Evolutionary conservation across 1,139 yeast genomes (phyloP).

Genomic region (Spencermartinsiella ligniputridi): DNA sequence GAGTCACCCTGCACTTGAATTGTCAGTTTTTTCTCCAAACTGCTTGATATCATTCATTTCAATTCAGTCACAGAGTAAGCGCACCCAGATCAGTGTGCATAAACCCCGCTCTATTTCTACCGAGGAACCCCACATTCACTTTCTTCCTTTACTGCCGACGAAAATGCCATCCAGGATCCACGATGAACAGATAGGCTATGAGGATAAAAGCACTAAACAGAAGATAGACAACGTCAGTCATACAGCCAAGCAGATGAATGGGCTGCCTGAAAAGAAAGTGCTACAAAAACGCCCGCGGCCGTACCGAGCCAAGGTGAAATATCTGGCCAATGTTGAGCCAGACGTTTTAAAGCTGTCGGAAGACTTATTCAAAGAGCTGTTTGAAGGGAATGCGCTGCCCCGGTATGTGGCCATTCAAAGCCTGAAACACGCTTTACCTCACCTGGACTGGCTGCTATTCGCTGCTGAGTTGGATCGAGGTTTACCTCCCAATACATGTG

Average conservation of each 20-base stretch:
- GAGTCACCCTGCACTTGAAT: too few relatives aligned
- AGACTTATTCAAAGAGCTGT: conserved; percentile 15
- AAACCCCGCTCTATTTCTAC: too few relatives aligned
- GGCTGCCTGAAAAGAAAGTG: too few relatives aligned
- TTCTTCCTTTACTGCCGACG: too few relatives aligned
- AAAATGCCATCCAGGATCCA: neutral
- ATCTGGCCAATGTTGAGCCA: neutral
- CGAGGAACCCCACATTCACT: neutral
- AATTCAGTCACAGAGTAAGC: too few relatives aligned
- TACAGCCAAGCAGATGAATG: too few relatives aligned
- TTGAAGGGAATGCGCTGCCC: conserved; percentile 4
- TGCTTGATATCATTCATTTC: too few relatives aligned
- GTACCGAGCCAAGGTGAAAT: neutral
- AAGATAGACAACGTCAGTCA: too few relatives aligned
- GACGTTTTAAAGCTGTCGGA: conserved; percentile 13
- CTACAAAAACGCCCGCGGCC: neutral
- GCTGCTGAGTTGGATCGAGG: conserved; percentile 13
- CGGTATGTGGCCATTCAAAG: conserved; percentile 15
- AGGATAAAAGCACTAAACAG: too few relatives aligned
- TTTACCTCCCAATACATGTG: conserved; percentile 19
- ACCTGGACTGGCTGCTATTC: conserved; percentile 20
- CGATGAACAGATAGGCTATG: neutral
- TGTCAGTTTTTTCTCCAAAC: too few relatives aligned
- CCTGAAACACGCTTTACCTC: conserved; percentile 11
- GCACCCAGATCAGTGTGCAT: too few relatives aligned